A percentile compares a stretch with the other conserved stretches of the same genome.
Conservation (phyloP, 2,329 filamentous ascomycete genomes). For the Conoideocrella luteorostrata region DNA sequence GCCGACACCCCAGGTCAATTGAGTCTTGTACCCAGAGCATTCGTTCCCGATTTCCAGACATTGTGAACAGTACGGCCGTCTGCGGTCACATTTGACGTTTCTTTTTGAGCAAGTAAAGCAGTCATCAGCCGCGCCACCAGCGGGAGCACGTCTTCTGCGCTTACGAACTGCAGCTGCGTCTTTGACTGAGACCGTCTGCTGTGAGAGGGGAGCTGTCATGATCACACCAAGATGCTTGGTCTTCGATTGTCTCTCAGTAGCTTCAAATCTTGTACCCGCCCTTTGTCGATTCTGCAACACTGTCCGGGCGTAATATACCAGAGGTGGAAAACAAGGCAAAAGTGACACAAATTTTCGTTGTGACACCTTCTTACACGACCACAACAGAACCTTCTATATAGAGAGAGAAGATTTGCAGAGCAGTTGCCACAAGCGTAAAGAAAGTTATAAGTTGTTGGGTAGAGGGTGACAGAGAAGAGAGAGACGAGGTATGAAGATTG, state of each 20-base stretch:
- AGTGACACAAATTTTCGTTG: too few relatives aligned
- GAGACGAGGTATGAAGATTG: background rate
- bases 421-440: too few relatives aligned
- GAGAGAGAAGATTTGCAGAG: too few relatives aligned
- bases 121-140: conserved; percentile 85
- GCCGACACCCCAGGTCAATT: conserved; percentile 92
- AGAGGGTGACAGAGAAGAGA: background rate
- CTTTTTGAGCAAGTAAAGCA: conserved; percentile 90
- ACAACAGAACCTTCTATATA: too few relatives aligned
- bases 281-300: too few relatives aligned
- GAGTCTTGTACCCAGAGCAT: conserved; percentile 94
- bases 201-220: conserved; percentile 45
- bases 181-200: conserved; percentile 39
- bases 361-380: too few relatives aligned
- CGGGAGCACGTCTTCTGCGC: conserved; percentile 79
- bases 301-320: too few relatives aligned
- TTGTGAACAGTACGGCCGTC: conserved; percentile 89
- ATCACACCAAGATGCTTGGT: conserved; percentile 6
- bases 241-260: background rate
- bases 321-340: too few relatives aligned
- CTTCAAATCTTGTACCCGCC: background rate
- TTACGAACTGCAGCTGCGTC: conserved; percentile 52
- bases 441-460: background rate
- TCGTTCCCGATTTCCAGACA: conserved; percentile 88
- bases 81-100: conserved; percentile 79